Conservation (phyloP, 2,329 filamentous ascomycete genomes). For the Helicocarpus griseus region DNA sequence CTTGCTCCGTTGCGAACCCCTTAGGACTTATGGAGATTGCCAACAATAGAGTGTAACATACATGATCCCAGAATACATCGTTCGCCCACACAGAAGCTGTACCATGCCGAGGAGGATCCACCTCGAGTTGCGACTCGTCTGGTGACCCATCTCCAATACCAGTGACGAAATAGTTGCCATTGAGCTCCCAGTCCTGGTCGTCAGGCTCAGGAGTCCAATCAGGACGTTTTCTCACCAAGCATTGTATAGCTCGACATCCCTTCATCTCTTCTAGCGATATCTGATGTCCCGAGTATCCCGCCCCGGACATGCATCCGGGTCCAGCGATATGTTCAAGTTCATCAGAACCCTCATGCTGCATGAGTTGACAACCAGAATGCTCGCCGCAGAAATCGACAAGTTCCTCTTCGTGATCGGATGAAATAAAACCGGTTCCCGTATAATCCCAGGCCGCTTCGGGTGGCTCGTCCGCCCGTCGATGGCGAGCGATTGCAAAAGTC, state of each 20-base stretch:
- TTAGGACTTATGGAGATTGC: background rate
- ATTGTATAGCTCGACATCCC: background rate
- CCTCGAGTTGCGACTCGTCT: background rate
- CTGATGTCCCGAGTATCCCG: background rate
- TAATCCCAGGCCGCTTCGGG: background rate
- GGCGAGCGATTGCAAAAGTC: background rate
- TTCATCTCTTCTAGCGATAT: background rate
- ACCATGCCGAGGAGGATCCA: background rate
- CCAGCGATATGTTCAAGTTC: background rate
- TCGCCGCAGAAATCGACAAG: background rate
- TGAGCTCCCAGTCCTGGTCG: background rate
- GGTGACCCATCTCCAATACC: background rate
- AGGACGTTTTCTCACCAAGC: background rate
- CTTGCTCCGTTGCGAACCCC: background rate
- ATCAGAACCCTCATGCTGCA: background rate
- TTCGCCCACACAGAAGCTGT: too few relatives aligned
- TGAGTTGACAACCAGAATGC: background rate
- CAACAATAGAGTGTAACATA: too few relatives aligned
- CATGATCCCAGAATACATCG: too few relatives aligned
- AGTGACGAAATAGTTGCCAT: background rate
- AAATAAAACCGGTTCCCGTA: background rate
- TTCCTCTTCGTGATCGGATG: background rate
- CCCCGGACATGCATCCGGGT: background rate
- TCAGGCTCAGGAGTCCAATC: background rate
- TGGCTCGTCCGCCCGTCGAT: background rate